phyloP scores from a whole-genome alignment of 371 early-diverging fungal species.

The Rhizomucor miehei region DNA sequence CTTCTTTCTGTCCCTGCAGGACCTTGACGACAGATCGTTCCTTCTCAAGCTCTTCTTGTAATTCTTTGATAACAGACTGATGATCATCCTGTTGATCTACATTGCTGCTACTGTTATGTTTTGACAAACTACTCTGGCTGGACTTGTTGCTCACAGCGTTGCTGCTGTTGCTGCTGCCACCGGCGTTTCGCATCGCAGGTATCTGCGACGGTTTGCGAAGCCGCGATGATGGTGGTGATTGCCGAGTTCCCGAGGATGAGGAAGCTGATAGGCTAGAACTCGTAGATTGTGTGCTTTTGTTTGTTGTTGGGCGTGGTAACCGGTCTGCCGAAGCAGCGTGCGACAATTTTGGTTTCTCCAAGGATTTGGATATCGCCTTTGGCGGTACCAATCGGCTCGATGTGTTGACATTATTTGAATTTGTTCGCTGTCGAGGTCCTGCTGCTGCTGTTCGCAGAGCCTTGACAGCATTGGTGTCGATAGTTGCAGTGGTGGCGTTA shows the following conservation, averaged over 20 bases:
- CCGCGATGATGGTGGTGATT: conserved; percentile 2
- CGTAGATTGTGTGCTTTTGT: conserved; percentile 6
- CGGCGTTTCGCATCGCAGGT: background rate
- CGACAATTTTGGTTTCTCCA: background rate
- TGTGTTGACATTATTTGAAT: too few species aligned
- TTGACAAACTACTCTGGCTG: background rate
- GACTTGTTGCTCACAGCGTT: background rate
- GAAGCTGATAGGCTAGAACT: conserved; percentile 2
- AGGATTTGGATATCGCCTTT: too few species aligned
- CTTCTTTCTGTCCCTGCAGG: conserved; percentile 46
- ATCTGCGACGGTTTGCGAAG: conserved; percentile 17
- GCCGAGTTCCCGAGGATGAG: conserved; percentile 4
- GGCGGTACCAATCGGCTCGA: too few species aligned
- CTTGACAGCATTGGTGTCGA: too few species aligned
- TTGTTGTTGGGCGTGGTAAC: conserved; percentile 6
- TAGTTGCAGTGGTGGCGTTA: too few species aligned
- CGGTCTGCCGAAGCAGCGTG: background rate
- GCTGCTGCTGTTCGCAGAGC: too few species aligned
- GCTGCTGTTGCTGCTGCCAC: background rate
- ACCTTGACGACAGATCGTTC: conserved; percentile 31
- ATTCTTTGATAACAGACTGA: conserved; percentile 6
- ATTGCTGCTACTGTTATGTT: background rate
- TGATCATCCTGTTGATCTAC: background rate
- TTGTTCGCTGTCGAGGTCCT: too few species aligned
- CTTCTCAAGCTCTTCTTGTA: conserved; percentile 30